Percentiles rank a stretch among this genome's conserved stretches.
Conservation (phyloP, 495 filamentous ascomycete genomes). For the Filosporella fistucella region DNA sequence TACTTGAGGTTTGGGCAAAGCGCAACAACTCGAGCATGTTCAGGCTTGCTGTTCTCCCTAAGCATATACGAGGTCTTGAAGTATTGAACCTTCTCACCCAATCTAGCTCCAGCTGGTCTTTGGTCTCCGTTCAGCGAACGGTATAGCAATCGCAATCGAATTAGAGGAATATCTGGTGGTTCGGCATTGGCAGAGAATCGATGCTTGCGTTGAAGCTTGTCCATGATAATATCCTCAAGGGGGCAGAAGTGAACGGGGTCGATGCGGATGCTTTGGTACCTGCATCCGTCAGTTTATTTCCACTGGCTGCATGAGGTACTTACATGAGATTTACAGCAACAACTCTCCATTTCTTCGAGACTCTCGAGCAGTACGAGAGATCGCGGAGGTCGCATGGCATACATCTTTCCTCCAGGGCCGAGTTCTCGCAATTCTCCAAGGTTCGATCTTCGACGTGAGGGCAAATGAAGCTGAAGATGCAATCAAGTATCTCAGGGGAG, state of each 20-base stretch:
- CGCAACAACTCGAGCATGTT: constrained; percentile 79
- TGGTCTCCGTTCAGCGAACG: constrained; percentile 73
- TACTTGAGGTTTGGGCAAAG: constrained; percentile 83
- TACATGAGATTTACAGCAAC: constrained; percentile 56
- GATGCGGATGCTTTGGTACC: constrained; percentile 86
- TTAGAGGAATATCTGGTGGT: constrained; percentile 70
- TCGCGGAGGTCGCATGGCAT: constrained; percentile 96
- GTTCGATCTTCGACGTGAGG: constrained; percentile 74
- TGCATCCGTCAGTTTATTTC: constrained; percentile 27
- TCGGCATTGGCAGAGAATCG: constrained; percentile 72
- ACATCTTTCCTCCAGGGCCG: constrained; percentile 77
- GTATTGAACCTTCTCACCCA: constrained; percentile 64
- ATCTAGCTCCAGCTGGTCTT: no score
- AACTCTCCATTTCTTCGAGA: constrained; percentile 67
- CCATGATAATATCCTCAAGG: constrained; percentile 72
- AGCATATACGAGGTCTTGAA: constrained; percentile 97
- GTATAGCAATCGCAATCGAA: constrained; percentile 72
- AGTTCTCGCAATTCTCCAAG: constrained; percentile 79
- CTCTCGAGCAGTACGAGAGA: constrained; percentile 70
- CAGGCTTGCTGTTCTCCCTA: constrained; percentile 77
- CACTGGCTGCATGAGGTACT: constrained; percentile 23
- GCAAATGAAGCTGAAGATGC: constrained; percentile 78
- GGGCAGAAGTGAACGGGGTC: constrained; percentile 95
- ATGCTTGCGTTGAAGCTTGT: constrained; percentile 70
- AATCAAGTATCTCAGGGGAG: constrained; percentile 57